These are phyloP conservation scores for Chalaropsis ovoidea DNA, from an alignment of 2,329 filamentous ascomycete species.

Conservation along the genomic window DNA sequence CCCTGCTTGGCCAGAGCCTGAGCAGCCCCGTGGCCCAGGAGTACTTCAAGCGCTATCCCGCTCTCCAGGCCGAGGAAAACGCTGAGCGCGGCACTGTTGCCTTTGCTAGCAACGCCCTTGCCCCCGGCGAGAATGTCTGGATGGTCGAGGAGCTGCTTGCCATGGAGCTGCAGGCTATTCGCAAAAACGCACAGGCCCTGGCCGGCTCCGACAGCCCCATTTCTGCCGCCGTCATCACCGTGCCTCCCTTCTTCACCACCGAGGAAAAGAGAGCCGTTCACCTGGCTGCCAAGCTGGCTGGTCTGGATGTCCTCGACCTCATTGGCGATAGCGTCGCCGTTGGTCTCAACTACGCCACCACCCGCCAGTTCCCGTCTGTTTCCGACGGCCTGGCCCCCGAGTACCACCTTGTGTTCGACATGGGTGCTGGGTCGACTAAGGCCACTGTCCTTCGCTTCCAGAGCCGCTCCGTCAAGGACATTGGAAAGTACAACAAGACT, in stretches of 20 bases:
- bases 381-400: slow-evolving; percentile 78
- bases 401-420: slow-evolving; percentile 88
- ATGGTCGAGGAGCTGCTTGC: slow-evolving; percentile 87
- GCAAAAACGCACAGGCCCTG: slow-evolving; percentile 73
- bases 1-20: slow-evolving; percentile 65
- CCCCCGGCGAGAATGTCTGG: slow-evolving; percentile 53
- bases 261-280: slow-evolving; percentile 83
- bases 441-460: slow-evolving; percentile 87
- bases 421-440: slow-evolving; percentile 91
- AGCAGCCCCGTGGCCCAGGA: slow-evolving; percentile 53
- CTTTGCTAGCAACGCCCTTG: slow-evolving; percentile 67
- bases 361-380: slow-evolving; percentile 75
- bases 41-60: slow-evolving; percentile 69
- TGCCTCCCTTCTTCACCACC: slow-evolving; percentile 79
- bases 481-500: slow-evolving; percentile 91
- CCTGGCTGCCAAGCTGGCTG: slow-evolving; percentile 76
- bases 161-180: slow-evolving; percentile 90
- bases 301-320: slow-evolving; percentile 72
- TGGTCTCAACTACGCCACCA: slow-evolving; percentile 89
- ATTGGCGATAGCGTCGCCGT: slow-evolving; percentile 87
- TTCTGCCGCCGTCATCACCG: slow-evolving; percentile 75
- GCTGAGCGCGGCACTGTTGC: slow-evolving; percentile 57
- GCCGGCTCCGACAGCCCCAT: slow-evolving; percentile 66
- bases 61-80: slow-evolving; percentile 46
- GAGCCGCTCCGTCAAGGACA: slow-evolving; percentile 76